These are phyloP conservation scores for Paraphaeosphaeria minitans DNA, from an alignment of 2,329 filamentous ascomycete genomes.

Conservation along the genomic window DNA sequence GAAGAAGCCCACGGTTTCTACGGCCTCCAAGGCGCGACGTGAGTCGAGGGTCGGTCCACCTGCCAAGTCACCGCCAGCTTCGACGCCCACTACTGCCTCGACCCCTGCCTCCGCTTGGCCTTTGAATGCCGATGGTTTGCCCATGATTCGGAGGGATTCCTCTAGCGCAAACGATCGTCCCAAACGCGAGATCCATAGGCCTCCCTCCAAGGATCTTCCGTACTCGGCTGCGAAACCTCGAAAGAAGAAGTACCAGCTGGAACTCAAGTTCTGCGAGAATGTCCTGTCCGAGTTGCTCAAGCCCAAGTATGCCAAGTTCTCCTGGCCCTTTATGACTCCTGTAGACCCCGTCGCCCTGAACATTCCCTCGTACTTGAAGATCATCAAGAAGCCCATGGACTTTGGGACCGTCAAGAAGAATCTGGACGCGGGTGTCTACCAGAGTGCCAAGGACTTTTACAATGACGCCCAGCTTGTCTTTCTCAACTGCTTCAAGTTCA, in stretches of 20 bases:
- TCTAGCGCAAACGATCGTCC: constrained; percentile 78
- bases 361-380: constrained; percentile 88
- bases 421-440: constrained; percentile 78
- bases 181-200: constrained; percentile 91
- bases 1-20: constrained; percentile 41
- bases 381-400: constrained; percentile 98
- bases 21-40: constrained; percentile 49
- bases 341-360: constrained; percentile 94
- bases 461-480: constrained; percentile 82
- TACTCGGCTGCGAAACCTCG: constrained; percentile 84
- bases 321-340: constrained; percentile 77
- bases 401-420: constrained; percentile 80
- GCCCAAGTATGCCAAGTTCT: constrained; percentile 69
- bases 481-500: constrained; percentile 91
- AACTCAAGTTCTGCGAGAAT: constrained; percentile 88
- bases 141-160: constrained; percentile 84
- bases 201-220: constrained; percentile 87
- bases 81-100: constrained; percentile 47
- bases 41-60: constrained; percentile 53
- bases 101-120: constrained; percentile 66
- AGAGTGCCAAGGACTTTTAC: constrained; percentile 83
- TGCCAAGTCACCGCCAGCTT: constrained; percentile 52
- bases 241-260: constrained; percentile 85
- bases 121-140: constrained; percentile 75
- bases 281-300: constrained; percentile 79